phyloP scores from a whole-genome alignment of 176 grass and related monocot genomes.

The Echinochloa phyllopogon region DNA sequence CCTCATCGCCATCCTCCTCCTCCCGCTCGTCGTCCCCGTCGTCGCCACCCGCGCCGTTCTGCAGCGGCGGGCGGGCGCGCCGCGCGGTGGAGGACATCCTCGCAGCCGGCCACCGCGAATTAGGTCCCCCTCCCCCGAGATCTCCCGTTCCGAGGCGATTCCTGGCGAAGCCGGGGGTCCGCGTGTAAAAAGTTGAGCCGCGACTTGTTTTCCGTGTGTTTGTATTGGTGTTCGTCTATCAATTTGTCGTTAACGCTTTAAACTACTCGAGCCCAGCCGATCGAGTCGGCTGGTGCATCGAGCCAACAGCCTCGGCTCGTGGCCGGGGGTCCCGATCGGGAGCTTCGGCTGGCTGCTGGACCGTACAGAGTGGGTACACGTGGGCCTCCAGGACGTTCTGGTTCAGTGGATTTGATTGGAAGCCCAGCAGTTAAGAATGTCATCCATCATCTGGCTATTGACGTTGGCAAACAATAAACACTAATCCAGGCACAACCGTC shows the following conservation, averaged over 20 bases:
- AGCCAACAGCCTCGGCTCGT: not conserved
- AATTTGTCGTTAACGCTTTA: constrained; percentile 43
- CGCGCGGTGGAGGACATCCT: constrained; percentile 53
- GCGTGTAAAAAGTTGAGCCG: constrained; percentile 19
- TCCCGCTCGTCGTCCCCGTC: constrained; percentile 59
- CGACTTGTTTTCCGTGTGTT: not conserved
- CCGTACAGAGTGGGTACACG: not conserved
- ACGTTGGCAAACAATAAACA: not conserved
- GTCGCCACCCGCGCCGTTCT: constrained; percentile 66
- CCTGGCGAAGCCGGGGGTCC: constrained; percentile 10
- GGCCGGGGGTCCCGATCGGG: not conserved
- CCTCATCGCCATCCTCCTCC: constrained; percentile 46
- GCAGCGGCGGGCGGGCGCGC: constrained; percentile 48
- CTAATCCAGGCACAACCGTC: not conserved
- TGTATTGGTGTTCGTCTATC: constrained; percentile 32
- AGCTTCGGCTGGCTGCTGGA: constrained; percentile 1
- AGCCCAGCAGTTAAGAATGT: constrained; percentile 15
- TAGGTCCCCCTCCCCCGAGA: constrained; percentile 39
- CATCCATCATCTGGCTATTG: not conserved
- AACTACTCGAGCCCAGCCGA: not conserved
- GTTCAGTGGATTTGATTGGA: not conserved
- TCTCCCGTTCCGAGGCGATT: constrained; percentile 22
- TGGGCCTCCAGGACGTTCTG: constrained; percentile 27
- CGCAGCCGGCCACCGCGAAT: constrained; percentile 29
- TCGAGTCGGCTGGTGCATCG: not conserved